phyloP scores from a whole-genome alignment of 225 moss, liverwort and hornwort genomes.

The Physcomitrium patens region DNA sequence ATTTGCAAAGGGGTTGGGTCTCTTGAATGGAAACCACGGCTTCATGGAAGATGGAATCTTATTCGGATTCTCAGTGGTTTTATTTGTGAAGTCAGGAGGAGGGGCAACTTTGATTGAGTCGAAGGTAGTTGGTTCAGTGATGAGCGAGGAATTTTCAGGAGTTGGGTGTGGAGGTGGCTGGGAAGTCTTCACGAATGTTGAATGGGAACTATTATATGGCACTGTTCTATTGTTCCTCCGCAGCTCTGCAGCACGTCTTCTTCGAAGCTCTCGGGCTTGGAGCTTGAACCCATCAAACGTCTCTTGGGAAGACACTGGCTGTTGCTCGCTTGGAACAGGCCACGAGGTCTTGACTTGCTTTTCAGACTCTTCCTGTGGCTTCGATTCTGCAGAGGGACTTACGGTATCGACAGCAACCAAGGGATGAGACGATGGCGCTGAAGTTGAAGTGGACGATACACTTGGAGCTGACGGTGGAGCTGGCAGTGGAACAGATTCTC shows the following conservation, averaged over 20 bases:
- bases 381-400: too few relatives aligned
- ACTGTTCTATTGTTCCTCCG: constrained; percentile 44
- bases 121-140: constrained; percentile 11
- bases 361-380: too few relatives aligned
- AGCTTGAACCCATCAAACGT: constrained; percentile 54
- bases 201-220: constrained; percentile 42
- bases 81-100: constrained; percentile 8
- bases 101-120: constrained; percentile 10
- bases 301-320: constrained; percentile 30
- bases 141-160: neutral
- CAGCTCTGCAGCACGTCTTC: constrained; percentile 43
- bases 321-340: constrained; percentile 11
- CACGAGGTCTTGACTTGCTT: too few relatives aligned
- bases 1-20: constrained; percentile 7
- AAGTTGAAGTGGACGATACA: neutral
- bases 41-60: constrained; percentile 11
- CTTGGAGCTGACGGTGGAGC: neutral
- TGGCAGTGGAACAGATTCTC: neutral
- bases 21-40: constrained; percentile 31
- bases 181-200: constrained; percentile 35
- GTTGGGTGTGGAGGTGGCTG: neutral
- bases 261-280: constrained; percentile 60
- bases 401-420: too few relatives aligned
- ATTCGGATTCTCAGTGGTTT: neutral
- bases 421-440: neutral